Percentiles rank a stretch among this genome's conserved stretches.
These are phyloP conservation scores for Luzula sylvatica DNA, from an alignment of 176 grass and related monocot species.

Conservation along the genomic window DNA sequence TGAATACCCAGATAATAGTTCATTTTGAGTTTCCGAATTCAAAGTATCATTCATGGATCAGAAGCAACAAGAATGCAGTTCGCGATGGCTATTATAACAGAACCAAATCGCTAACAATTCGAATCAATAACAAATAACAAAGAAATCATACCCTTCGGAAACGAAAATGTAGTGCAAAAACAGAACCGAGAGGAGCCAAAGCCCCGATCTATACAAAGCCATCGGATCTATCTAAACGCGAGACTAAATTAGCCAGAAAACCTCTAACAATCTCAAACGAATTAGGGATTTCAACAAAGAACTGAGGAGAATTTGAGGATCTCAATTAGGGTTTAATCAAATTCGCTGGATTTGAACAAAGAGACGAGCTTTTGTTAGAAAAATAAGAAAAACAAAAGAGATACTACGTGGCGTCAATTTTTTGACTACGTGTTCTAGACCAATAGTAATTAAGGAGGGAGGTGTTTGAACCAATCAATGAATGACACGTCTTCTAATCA, in stretches of 20 bases:
- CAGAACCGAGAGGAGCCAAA: constrained; percentile 24
- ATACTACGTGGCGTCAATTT: neutral
- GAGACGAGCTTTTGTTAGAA: too few relatives aligned
- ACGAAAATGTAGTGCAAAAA: constrained; percentile 14
- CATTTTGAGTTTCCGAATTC: neutral
- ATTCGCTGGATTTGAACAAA: neutral
- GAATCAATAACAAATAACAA: neutral
- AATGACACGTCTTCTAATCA: neutral
- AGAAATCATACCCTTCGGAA: constrained; percentile 23
- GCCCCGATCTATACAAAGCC: constrained; percentile 23
- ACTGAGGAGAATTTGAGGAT: neutral
- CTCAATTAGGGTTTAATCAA: neutral
- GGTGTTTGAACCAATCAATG: constrained; percentile 21
- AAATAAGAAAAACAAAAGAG: neutral
- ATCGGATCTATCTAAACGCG: constrained; percentile 5
- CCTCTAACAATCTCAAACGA: neutral
- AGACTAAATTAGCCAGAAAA: neutral
- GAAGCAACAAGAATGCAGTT: neutral
- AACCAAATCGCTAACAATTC: neutral
- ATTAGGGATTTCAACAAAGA: neutral
- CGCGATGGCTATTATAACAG: neutral
- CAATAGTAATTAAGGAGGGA: constrained; percentile 20
- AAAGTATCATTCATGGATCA: neutral
- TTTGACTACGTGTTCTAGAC: constrained; percentile 10
- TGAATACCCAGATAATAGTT: neutral